phyloP scores from a whole-genome alignment of 208 protist species.

The Acanthamoeba divionensis region DNA sequence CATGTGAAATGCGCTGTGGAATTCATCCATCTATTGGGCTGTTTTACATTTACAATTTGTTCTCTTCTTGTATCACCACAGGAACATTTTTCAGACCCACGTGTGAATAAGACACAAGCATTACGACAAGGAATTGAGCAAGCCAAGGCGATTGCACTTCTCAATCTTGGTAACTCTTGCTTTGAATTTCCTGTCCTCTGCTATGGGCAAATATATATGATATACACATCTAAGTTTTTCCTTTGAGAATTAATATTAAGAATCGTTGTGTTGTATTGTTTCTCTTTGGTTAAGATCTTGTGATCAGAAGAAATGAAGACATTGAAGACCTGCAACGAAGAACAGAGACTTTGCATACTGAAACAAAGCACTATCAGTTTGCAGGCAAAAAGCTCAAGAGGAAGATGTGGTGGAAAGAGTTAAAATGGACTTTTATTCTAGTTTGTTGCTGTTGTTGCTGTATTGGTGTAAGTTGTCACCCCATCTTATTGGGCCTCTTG shows the following conservation, averaged over 20 bases:
- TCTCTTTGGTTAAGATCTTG: neutral
- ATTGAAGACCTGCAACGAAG: conserved; percentile 6
- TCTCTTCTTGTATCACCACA: neutral
- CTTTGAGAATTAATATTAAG: neutral
- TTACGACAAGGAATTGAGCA: neutral
- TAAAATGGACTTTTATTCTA: neutral
- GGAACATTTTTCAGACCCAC: neutral
- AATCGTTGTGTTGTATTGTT: neutral
- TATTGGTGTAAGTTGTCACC: neutral
- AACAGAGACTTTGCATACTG: neutral
- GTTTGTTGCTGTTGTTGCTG: neutral
- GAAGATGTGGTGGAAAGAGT: conserved; percentile 26
- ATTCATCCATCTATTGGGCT: neutral
- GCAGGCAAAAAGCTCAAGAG: neutral
- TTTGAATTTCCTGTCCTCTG: neutral
- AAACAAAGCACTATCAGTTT: neutral
- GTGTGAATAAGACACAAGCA: neutral
- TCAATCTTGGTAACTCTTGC: neutral
- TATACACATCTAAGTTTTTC: neutral
- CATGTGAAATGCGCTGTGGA: too few relatives aligned
- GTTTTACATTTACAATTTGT: neutral
- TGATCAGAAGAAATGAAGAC: neutral
- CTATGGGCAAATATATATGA: neutral
- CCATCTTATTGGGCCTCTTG: neutral
- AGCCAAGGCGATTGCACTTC: neutral